These are phyloP conservation scores for Dothidotthia symphoricarpi DNA, from an alignment of 2,329 filamentous ascomycete species.

Conservation along the genomic window DNA sequence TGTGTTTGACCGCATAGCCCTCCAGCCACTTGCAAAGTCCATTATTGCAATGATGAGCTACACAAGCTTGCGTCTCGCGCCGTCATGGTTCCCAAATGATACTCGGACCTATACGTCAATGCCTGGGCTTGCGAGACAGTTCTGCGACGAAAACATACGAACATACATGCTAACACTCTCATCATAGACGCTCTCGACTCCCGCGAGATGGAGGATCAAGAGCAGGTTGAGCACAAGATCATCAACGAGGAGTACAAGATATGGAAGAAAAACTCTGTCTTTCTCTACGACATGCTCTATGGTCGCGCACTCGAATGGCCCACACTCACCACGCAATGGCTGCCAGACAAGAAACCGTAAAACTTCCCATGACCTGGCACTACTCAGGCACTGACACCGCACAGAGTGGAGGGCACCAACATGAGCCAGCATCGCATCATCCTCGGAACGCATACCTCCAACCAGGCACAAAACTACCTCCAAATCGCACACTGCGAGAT, in stretches of 20 bases:
- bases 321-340: constrained; percentile 95
- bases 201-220: constrained; percentile 63
- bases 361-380: neutral
- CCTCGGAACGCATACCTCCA: constrained; percentile 91
- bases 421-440: constrained; percentile 85
- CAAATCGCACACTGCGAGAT: constrained; percentile 94
- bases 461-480: constrained; percentile 81
- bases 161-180: no score
- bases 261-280: constrained; percentile 99
- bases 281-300: constrained; percentile 96
- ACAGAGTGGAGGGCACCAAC: constrained; percentile 68
- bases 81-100: no score
- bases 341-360: constrained; percentile 65
- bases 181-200: constrained; percentile 43
- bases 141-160: no score
- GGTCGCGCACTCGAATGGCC: constrained; percentile 95
- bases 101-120: no score
- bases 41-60: no score
- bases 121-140: no score
- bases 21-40: no score
- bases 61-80: no score
- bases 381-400: constrained; percentile 39
- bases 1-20: neutral
- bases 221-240: constrained; percentile 75
- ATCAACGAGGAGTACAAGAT: constrained; percentile 99